Evolutionary conservation across 2,329 filamentous ascomycete genomes (phyloP), one percentile per base, ranked within the genome.

Genomic region (Fusarium metavorans): DNA sequence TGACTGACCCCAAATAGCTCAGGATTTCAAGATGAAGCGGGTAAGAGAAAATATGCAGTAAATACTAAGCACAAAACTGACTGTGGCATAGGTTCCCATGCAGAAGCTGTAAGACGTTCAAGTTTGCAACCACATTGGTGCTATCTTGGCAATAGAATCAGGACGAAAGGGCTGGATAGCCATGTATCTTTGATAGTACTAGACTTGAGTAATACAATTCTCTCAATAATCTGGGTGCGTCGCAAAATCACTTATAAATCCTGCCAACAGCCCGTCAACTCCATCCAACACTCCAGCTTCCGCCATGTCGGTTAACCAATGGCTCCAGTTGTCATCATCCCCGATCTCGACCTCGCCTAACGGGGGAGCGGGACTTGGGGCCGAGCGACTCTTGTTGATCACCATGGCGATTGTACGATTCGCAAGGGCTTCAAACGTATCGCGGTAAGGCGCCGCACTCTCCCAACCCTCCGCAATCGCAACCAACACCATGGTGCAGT

Each of bases 381-480:
- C 52, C 5, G 27, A 18, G 11, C 27, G 52, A 9, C 52, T 56
- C 52, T 34, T 56, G 10, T 34, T 56, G 13, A 56, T 34, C 9
- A 56, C 52, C 52, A 56, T 56, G 1, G 52, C 30, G 32, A 56
- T 18, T 4, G 25, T 25, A 4, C 52, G 52, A 16, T 23, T 56
- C 13, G 52, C 52, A 18, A 83, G 73, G 5, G 73, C 69, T n/a
- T 81, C 80, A 62, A 82, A 82, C 9, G 81, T 77, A 61, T 83
- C 80, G 8, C 81, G 77, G 64, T 82, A 82, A 1, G 81, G 78
- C 2, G 79, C 76, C 1, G 78, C 81, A 16, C 43, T 61, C 10
- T 67, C 67, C 80, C 81, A 82, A 1, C 78, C 72, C 39, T 83
- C 80, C 1, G 80, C 80, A n/a, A 82, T 80, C 9, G 81, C 61